These are phyloP conservation scores for Phytophthora idaei DNA, from an alignment of 352 stramenopile species.

Conservation along the genomic window DNA sequence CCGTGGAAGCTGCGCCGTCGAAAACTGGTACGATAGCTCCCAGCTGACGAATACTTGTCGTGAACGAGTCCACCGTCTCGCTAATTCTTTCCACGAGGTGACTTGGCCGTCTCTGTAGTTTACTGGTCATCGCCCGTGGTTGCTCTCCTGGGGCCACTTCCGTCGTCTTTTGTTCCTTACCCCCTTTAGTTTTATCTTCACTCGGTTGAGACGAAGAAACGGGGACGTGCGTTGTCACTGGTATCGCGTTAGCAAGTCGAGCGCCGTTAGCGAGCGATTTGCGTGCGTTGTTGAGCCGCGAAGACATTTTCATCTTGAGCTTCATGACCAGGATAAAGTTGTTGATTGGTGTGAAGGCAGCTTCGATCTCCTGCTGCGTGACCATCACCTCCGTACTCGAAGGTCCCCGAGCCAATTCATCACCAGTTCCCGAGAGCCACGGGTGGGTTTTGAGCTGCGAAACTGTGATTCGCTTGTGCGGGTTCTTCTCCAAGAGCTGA, in stretches of 20 bases:
- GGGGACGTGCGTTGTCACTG: constrained; percentile 17
- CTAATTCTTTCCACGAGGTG: constrained; percentile 17
- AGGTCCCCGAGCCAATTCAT: background rate
- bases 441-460: constrained; percentile 56
- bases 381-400: constrained; percentile 41
- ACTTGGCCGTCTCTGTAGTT: constrained; percentile 23
- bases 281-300: constrained; percentile 46
- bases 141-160: constrained; percentile 27
- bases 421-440: constrained; percentile 41
- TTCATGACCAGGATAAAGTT: constrained; percentile 84
- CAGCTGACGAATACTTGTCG: constrained; percentile 14
- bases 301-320: constrained; percentile 79
- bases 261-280: constrained; percentile 31
- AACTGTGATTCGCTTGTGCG: constrained; percentile 54
- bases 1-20: background rate
- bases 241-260: constrained; percentile 5
- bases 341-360: constrained; percentile 78
- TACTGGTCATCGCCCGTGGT: background rate
- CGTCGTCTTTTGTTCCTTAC: constrained; percentile 7
- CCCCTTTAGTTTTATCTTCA: constrained; percentile 1
- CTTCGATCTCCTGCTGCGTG: constrained; percentile 69
- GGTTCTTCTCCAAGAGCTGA: constrained; percentile 67
- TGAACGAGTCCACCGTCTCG: constrained; percentile 20
- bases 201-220: constrained; percentile 2
- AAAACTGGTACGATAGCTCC: constrained; percentile 8